Base-by-base conservation (phyloP, 208 protist species). In the Trypanosoma cruzi region DNA sequence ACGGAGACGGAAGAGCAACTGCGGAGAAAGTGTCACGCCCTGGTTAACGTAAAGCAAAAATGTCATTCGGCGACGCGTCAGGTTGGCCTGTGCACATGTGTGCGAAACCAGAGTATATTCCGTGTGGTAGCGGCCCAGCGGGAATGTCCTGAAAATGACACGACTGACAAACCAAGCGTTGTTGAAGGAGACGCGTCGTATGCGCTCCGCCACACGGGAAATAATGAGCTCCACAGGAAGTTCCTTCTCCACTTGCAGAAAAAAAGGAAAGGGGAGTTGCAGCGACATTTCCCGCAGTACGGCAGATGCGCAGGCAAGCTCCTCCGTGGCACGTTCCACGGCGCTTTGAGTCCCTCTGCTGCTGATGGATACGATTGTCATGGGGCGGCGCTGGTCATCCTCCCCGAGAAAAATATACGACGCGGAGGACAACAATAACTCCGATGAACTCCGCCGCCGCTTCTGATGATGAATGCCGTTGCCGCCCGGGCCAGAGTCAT, bases 31-130 rank as follows among this genome's bases (percentile, higher is more conserved):
- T 29, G 88, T 73, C 3, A 92, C 86, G 40, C 80, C 82, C 34
- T 80, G 73, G 46, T 89, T 82, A 42, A 94, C 59, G 77, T 93
- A 88, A 11, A 96, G 53, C 20, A 96, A 57, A 59, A 96, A 96
- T 14, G 90, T 96, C 44, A 96, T 82, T 26, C 90, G 86, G 7
- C 88, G 85, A 44, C 83, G 80, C 1, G 71, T 89, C n/a, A 87
- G 73, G 64, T 93, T 92, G 7, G 88, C 90, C 64, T 92, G 90
- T 18, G 82, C 80, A 78, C 90, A 96, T 20, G 88, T 96, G 81
- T 96, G 87, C 18, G 84, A 71, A 28, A 96, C 83, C 18, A 96
- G 73, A 37, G 77, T 78, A 69, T 79, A 80, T 80, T 96, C 88
- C 32, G 83, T 90, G 64, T 89, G 85, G 64, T 80, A 72, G 11